These are phyloP conservation scores for Lasiodiplodia sp. DNA, from an alignment of 2,329 filamentous ascomycete genomes.

Conservation along the genomic window DNA sequence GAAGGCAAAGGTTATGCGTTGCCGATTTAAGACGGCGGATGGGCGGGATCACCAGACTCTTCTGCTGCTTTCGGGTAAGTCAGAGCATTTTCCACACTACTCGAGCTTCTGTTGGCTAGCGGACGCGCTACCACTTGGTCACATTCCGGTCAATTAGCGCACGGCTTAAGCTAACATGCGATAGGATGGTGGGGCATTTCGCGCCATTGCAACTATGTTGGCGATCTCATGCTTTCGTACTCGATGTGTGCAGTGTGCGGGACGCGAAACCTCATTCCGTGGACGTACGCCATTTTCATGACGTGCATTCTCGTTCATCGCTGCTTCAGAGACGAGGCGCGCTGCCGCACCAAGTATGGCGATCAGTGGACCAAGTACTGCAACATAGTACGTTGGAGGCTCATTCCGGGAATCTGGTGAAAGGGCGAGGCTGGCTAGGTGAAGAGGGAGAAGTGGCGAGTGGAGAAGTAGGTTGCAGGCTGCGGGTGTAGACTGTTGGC, in stretches of 20 bases:
- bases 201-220: conserved; percentile 52
- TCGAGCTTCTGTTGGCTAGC: background rate
- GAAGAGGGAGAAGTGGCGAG: too few species aligned
- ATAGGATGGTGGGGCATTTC: conserved; percentile 52
- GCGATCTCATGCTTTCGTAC: conserved; percentile 51
- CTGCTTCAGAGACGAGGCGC: conserved; percentile 55
- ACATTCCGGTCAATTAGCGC: background rate
- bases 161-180: background rate
- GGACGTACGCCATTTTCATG: conserved; percentile 58
- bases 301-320: conserved; percentile 54
- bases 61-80: conserved; percentile 45
- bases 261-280: conserved; percentile 49
- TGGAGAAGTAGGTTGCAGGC: background rate
- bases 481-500: background rate
- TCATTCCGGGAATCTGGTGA: conserved; percentile 50
- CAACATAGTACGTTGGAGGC: conserved; percentile 50
- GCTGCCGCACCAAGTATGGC: conserved; percentile 56
- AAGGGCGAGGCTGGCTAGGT: background rate
- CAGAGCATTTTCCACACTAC: background rate
- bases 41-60: conserved; percentile 45
- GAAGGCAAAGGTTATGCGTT: conserved; percentile 48
- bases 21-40: conserved; percentile 52
- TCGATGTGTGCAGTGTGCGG: conserved; percentile 54
- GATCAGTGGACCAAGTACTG: conserved; percentile 55
- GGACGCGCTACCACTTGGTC: background rate